Percentiles rank a stretch among this genome's conserved stretches.
Conservation (phyloP, 1,284 basidiomycete genomes). For the Malassezia slooffiae region DNA sequence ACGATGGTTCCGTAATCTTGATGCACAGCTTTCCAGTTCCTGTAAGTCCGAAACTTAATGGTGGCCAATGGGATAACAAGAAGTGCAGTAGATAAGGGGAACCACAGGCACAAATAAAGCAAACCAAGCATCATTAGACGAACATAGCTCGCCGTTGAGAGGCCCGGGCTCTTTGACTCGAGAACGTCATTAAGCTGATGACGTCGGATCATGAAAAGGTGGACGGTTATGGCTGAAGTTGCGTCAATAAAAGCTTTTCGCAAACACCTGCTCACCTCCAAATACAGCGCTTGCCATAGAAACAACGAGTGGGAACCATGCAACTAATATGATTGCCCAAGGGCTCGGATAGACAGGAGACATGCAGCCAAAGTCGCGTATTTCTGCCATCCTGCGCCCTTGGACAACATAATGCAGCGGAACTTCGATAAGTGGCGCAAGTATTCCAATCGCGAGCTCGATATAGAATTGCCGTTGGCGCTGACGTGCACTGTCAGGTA, state of each 20-base stretch:
- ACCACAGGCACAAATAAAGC: neutral
- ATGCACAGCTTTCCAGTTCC: neutral
- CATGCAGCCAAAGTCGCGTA: constrained; percentile 1
- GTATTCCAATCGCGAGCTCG: neutral
- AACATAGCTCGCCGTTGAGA: neutral
- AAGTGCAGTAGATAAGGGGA: neutral
- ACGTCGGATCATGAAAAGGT: neutral
- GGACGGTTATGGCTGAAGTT: too few species aligned
- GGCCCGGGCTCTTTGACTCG: neutral
- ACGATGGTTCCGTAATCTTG: too few species aligned
- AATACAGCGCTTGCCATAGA: too few species aligned
- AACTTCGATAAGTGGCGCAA: neutral
- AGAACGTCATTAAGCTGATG: neutral
- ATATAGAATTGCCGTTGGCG: too few species aligned
- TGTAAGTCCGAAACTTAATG: neutral
- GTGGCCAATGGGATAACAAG: neutral
- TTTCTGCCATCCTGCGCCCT: constrained; percentile 1
- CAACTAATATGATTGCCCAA: neutral
- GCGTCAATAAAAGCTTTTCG: too few species aligned
- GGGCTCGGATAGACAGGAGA: neutral
- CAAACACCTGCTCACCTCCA: too few species aligned
- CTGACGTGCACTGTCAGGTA: too few species aligned
- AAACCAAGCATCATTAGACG: neutral
- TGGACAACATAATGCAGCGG: neutral
- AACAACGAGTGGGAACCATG: neutral